A percentile compares a stretch with the other conserved stretches of the same genome.
phyloP scores from a whole-genome alignment of 2,329 filamentous ascomycete genomes.

The Fusarium tupiense region DNA sequence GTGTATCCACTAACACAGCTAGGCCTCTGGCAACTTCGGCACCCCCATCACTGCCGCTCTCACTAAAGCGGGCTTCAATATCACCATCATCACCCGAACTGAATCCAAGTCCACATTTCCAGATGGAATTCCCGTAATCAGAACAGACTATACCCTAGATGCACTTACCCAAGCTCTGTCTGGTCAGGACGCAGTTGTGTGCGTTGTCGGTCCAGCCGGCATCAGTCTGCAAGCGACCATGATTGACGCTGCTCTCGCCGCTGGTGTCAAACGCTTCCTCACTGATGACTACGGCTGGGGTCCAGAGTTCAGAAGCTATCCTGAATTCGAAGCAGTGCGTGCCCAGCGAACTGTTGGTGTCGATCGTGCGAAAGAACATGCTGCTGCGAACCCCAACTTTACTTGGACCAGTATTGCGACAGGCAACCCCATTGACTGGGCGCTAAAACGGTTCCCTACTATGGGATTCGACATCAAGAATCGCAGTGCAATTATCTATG shows the following conservation, averaged over 20 bases:
- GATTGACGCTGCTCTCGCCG: conserved; percentile 27
- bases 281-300: conserved; percentile 30
- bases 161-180: background rate
- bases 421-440: conserved; percentile 31
- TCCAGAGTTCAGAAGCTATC: conserved; percentile 16
- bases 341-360: conserved; percentile 9
- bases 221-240: conserved; percentile 19
- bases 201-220: conserved; percentile 20
- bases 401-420: conserved; percentile 25
- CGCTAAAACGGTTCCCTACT: conserved; percentile 18
- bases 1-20: background rate
- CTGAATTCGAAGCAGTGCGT: conserved; percentile 23
- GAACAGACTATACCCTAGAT: background rate
- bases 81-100: conserved; percentile 25
- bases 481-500: conserved; percentile 10
- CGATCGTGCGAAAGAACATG: conserved; percentile 7
- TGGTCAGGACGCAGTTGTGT: conserved; percentile 19
- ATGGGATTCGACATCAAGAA: conserved; percentile 26
- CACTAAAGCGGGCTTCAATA: conserved; percentile 5
- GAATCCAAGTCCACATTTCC: conserved; percentile 29
- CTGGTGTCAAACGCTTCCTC: conserved; percentile 27
- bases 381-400: conserved; percentile 3
- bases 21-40: conserved; percentile 36
- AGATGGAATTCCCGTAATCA: background rate
- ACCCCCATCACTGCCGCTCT: conserved; percentile 30